A percentile compares a stretch with the other conserved stretches of the same genome.
Evolutionary conservation across 345 rosid species (phyloP).

Genomic region (Pistacia integerrima): DNA sequence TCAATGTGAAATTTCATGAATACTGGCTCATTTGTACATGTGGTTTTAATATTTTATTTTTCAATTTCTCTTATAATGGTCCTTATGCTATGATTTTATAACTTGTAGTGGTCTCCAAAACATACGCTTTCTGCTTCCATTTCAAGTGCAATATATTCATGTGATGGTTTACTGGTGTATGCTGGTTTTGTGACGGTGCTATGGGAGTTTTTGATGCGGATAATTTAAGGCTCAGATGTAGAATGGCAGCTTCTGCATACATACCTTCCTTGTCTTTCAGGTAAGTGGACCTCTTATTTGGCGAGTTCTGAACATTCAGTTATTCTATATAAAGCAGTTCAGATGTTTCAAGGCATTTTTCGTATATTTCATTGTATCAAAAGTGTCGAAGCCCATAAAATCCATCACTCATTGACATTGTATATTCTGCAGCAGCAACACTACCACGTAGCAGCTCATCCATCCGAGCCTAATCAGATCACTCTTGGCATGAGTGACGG

Average conservation of each 20-base stretch:
- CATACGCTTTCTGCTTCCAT: slow-evolving; percentile 45
- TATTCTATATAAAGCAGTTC: too few species aligned
- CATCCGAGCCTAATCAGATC: slow-evolving; percentile 59
- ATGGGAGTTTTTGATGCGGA: slow-evolving; percentile 60
- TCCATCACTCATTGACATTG: too few species aligned
- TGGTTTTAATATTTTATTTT: slow-evolving; percentile 18
- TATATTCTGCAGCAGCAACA: too few species aligned
- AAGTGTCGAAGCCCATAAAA: background rate
- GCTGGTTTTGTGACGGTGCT: slow-evolving; percentile 52
- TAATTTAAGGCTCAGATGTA: slow-evolving; percentile 44
- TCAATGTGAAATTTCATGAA: too few species aligned
- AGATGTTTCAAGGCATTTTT: too few species aligned
- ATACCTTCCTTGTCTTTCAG: slow-evolving; percentile 28
- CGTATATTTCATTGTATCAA: background rate
- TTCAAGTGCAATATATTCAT: slow-evolving; percentile 55
- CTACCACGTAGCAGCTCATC: slow-evolving; percentile 33
- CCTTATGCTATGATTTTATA: too few species aligned
- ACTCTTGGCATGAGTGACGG: slow-evolving; percentile 70
- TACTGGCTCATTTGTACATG: slow-evolving; percentile 33
- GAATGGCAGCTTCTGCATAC: slow-evolving; percentile 54
- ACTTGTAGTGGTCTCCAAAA: slow-evolving; percentile 53
- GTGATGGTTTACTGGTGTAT: slow-evolving; percentile 46
- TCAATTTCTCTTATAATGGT: too few species aligned
- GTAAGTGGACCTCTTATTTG: slow-evolving; percentile 13
- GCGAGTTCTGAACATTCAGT: background rate